A percentile compares a stretch with the other conserved stretches of the same genome.
Evolutionary conservation across 148 eudicot genomes (phyloP).

Genomic region (Arbutus unedo): DNA sequence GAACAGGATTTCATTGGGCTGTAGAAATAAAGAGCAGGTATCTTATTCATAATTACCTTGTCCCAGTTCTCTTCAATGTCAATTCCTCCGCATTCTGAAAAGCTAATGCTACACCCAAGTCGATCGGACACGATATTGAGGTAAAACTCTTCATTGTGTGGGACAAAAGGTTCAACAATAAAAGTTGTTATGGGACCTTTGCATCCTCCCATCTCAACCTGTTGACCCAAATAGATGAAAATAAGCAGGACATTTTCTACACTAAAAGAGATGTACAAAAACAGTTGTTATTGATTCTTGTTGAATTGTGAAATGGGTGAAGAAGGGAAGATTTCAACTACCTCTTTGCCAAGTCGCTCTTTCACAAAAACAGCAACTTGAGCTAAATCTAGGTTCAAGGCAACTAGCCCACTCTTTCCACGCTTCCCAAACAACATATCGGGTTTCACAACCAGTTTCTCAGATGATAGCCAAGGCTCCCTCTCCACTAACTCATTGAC

Average conservation of each 20-base stretch:
- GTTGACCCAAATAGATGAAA: conserved; percentile 17
- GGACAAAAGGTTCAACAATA: conserved; percentile 92
- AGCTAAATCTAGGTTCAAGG: conserved; percentile 17
- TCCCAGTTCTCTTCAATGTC: conserved; percentile 99
- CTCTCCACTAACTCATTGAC: conserved; percentile 55
- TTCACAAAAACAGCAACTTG: conserved; percentile 15
- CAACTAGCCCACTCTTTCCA: conserved; percentile 37
- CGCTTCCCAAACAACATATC: conserved; percentile 40
- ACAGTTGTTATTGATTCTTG: background rate
- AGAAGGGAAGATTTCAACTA: conserved; percentile 6
- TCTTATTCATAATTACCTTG: conserved; percentile 48
- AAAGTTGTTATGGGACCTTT: conserved; percentile 98
- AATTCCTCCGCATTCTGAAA: conserved; percentile 99
- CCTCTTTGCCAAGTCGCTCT: conserved; percentile 24
- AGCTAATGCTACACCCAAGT: conserved; percentile 90
- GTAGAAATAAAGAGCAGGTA: background rate
- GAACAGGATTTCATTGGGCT: background rate
- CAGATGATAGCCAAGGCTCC: conserved; percentile 84
- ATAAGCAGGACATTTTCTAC: background rate
- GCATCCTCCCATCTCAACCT: conserved; percentile 98
- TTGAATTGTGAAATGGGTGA: background rate
- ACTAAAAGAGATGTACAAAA: background rate
- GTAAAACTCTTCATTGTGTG: conserved; percentile 93
- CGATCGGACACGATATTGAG: conserved; percentile 92
- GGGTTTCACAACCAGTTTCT: conserved; percentile 55